Evolutionary conservation across 1,284 basidiomycete genomes (phyloP).

Genomic region (Ustilago sp.): DNA sequence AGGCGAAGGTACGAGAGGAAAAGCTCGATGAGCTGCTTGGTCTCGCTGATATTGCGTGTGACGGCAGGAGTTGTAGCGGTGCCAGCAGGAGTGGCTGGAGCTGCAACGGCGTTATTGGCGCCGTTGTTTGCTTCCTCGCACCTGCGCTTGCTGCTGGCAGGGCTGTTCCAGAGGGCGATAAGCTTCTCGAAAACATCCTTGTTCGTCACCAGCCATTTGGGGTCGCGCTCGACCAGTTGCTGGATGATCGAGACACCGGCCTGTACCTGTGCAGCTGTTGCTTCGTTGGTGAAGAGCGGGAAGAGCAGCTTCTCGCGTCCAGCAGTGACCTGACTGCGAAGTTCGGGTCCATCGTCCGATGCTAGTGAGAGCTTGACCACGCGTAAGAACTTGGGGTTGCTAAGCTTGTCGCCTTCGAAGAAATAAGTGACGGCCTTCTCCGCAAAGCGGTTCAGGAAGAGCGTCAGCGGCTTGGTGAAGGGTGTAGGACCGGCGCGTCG

Average conservation of each 20-base stretch:
- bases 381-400: constrained; percentile 70
- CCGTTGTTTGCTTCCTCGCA: constrained; percentile 53
- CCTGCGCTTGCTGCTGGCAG: constrained; percentile 51
- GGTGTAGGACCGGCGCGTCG: constrained; percentile 90
- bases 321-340: constrained; percentile 57
- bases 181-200: constrained; percentile 66
- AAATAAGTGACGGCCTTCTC: constrained; percentile 86
- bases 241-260: constrained; percentile 78
- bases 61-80: constrained; percentile 7
- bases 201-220: constrained; percentile 77
- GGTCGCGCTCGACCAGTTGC: constrained; percentile 79
- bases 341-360: constrained; percentile 56
- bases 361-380: constrained; percentile 61
- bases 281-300: constrained; percentile 58
- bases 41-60: constrained; percentile 72
- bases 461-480: constrained; percentile 92
- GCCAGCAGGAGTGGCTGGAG: constrained; percentile 16
- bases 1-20: constrained; percentile 72
- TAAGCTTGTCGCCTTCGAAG: constrained; percentile 77
- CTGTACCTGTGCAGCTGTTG: constrained; percentile 41
- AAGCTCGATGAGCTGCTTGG: constrained; percentile 79
- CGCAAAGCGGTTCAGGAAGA: constrained; percentile 91
- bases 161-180: constrained; percentile 69
- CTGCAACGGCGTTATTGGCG: constrained; percentile 34
- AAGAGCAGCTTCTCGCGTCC: constrained; percentile 50